Percentiles rank a stretch among this genome's conserved stretches.
These are phyloP conservation scores for Curvularia spicifera DNA, from an alignment of 2,329 filamentous ascomycete species.

Conservation along the genomic window DNA sequence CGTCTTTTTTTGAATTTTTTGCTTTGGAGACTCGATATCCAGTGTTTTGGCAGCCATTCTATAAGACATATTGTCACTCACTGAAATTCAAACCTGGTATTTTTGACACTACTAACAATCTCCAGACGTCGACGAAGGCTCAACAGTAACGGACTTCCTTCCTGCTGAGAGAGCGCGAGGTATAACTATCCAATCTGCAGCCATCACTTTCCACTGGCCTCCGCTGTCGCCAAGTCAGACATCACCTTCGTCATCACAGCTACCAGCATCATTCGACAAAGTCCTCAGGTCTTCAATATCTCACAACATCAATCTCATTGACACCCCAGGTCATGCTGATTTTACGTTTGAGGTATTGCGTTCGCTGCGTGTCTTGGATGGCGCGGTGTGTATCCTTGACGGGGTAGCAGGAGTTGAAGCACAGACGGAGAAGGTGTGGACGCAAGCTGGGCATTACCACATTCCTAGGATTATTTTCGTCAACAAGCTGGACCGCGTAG, in stretches of 20 bases:
- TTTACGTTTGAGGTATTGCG: conserved; percentile 96
- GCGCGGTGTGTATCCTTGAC: conserved; percentile 90
- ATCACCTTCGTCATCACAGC: conserved; percentile 28
- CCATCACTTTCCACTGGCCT: conserved; percentile 95
- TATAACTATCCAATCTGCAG: conserved; percentile 97
- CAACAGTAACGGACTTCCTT: conserved; percentile 95
- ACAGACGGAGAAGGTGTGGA: conserved; percentile 96
- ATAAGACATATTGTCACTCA: background rate
- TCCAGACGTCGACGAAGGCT: conserved; percentile 89
- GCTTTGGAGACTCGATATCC: background rate
- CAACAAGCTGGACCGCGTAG: conserved; percentile 85
- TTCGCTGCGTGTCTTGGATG: conserved; percentile 85
- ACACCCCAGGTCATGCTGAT: conserved; percentile 95
- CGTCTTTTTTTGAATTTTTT: background rate
- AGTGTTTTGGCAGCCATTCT: background rate
- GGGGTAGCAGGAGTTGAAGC: conserved; percentile 94
- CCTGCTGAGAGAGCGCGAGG: conserved; percentile 89
- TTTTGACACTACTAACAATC: background rate
- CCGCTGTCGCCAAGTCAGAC: conserved; percentile 56
- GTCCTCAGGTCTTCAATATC: conserved; percentile 58
- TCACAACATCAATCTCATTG: conserved; percentile 68
- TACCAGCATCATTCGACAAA: conserved; percentile 39
- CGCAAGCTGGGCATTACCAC: conserved; percentile 80
- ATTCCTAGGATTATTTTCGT: conserved; percentile 84
- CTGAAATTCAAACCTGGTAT: background rate